phyloP scores from a whole-genome alignment of 768 basidiomycete species.

The Pisolithus albus region DNA sequence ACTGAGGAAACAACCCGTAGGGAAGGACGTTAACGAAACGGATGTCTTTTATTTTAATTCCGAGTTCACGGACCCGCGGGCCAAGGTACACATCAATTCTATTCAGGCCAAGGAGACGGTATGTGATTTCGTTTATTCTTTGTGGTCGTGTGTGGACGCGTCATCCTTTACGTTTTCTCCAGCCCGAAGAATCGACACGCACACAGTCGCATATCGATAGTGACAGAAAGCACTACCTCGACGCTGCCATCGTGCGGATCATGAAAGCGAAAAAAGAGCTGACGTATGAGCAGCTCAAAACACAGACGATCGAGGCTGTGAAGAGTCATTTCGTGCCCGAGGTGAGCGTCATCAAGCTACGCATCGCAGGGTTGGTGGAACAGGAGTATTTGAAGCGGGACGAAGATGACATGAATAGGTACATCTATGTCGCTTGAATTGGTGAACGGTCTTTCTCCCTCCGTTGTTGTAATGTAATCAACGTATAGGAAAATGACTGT shows the following conservation, averaged over 20 bases:
- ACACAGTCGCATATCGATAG: conserved; percentile 82
- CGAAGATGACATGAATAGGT: conserved; percentile 60
- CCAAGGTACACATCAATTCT: conserved; percentile 88
- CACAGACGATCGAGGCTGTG: conserved; percentile 80
- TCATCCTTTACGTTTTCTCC: not conserved
- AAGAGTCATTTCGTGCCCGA: conserved; percentile 83
- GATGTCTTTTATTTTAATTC: conserved; percentile 82
- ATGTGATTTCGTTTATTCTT: conserved; percentile 21
- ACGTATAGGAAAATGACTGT: no score
- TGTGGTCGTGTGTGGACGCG: not conserved
- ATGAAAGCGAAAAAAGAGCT: conserved; percentile 93
- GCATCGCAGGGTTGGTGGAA: conserved; percentile 78
- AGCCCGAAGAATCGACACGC: conserved; percentile 81
- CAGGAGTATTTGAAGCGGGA: conserved; percentile 80
- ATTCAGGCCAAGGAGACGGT: conserved; percentile 94
- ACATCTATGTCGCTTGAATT: conserved; percentile 68
- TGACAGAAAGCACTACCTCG: conserved; percentile 78
- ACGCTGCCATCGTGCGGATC: conserved; percentile 93
- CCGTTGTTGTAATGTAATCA: no score
- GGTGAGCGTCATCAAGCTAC: conserved; percentile 77
- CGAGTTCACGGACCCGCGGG: conserved; percentile 70
- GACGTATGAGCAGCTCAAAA: conserved; percentile 70
- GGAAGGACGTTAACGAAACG: conserved; percentile 66
- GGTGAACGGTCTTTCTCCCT: no score
- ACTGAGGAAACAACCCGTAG: conserved; percentile 68